Evolutionary conservation across 495 filamentous ascomycete species (phyloP), one percentile per base, ranked within the genome.

Genomic region (Chaetomidium leptoderma): DNA sequence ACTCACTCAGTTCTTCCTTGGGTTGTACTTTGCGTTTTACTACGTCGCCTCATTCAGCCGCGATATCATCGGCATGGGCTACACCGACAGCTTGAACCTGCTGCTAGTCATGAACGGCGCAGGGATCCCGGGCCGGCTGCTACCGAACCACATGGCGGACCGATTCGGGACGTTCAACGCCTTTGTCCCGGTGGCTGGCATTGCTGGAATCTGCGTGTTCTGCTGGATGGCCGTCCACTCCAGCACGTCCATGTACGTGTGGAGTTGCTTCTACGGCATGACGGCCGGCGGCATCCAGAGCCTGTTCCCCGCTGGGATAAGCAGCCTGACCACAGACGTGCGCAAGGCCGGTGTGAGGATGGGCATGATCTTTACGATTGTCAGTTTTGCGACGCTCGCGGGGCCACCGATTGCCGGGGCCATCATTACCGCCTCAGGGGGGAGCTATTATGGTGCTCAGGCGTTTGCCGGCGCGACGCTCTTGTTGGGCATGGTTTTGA

Each of bases 1-100:
- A 35, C n/a, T n/a, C n/a, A n/a, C n/a, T n/a, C 14, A 68, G 65
- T 59, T 80, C 59, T 86, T 89, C 66, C 84, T 80, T 75, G 86
- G 84, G 87, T 6, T 91, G 86, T 93, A 90, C 64, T 82, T 93
- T 57, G 82, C 80, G 8, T 90, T 87, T 66, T 91, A 90, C 71
- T 93, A 90, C 70, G 73, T 91, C 23, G 68, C 74, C 4, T 60
- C 80, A 4, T 92, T 83, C 67, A 81, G 77, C 43, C 80, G 81
- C 16, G 47, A 66, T n/a, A 55, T 66, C 16, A 71, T 83, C 17
- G 64, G 57, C 6, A 67, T 87, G 4, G 72, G 70, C 5, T 75
- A 82, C 57, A 66, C 66, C 1, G 74, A 76, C 35, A 83, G 83
- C 3, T 81, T 90, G 49, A 83, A 85, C 62, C 65, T 92, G 16